Base-by-base conservation (phyloP, 2,329 filamentous ascomycete genomes). In the Stemphylium vesicarium region DNA sequence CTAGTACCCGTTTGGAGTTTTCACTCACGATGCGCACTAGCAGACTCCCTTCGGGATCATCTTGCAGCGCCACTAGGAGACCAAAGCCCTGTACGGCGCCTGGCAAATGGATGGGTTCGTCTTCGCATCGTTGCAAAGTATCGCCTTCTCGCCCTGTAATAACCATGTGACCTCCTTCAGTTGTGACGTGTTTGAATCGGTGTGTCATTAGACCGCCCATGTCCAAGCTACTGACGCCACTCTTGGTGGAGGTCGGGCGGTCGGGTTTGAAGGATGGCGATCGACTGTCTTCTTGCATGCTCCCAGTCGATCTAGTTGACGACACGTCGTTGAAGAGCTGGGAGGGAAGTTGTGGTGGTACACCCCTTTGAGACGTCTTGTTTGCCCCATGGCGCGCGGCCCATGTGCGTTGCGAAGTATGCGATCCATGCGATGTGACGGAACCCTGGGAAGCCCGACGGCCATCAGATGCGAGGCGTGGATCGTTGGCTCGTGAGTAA, bases 21-120 rank as follows among this genome's bases (percentile, higher is more conserved):
- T 96, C 91, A 74, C 90, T 96, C 8, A 87, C 90, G 26, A 91
- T 84, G 13, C 89, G 85, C 11, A 93, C 89, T 1, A 85, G 72
- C 10, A 95, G 82, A 35, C 84, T 85, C 3, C 68, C 88, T 33
- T 89, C 87, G 0, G 77, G 70, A 49, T 91, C 86, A 71, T 93
- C 89, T 49, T 87, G 84, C 16, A 96, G 74, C 0, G 88, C 91
- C 29, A 96, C 67, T 20, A 96, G 78, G 4, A 90, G 80, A 1
- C 92, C 92, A 64, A 96, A 96, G 1, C 85, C 82, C 71, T 96
- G 92, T 0, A 93, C 78, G 1, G 90, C 90, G 31, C 92, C 92
- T 0, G 92, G 92, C 1, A 92, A 88, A 62, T 94, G 91, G 22
- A 96, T 96, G 0, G 92, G 92, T 67, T 96, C 92, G 67, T 96